phyloP scores from a whole-genome alignment of 2,329 filamentous ascomycete species.

The Graphiopsis chlorocephala region DNA sequence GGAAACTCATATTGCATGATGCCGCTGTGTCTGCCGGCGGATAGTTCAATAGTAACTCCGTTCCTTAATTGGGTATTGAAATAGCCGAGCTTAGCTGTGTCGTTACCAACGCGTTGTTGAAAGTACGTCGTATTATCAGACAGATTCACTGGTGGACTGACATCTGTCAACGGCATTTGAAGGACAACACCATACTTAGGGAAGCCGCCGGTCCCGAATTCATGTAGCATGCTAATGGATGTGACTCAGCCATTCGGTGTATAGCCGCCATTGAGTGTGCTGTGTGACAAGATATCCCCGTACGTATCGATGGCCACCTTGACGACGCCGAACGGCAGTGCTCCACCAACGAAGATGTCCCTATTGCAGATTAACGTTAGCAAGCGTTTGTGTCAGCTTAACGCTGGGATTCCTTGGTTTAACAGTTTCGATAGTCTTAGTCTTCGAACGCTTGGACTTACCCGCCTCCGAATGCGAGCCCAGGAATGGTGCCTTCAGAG shows the following conservation, averaged over 20 bases:
- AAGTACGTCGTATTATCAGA: constrained; percentile 42
- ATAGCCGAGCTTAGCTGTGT: constrained; percentile 56
- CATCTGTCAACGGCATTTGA: constrained; percentile 50
- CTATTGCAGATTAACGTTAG: not conserved
- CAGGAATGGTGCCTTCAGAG: constrained; percentile 45
- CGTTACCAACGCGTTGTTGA: constrained; percentile 35
- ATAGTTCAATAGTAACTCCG: constrained; percentile 57
- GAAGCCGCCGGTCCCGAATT: constrained; percentile 63
- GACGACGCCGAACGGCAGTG: constrained; percentile 43
- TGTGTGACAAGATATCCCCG: constrained; percentile 31
- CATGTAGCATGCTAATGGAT: constrained; percentile 47
- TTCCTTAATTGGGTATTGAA: constrained; percentile 58
- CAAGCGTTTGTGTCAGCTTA: not conserved
- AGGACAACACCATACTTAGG: constrained; percentile 67
- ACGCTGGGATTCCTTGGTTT: not conserved
- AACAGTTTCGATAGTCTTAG: not conserved
- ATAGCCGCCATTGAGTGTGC: constrained; percentile 45
- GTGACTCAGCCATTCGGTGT: constrained; percentile 32
- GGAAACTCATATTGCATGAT: constrained; percentile 63
- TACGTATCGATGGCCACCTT: constrained; percentile 45
- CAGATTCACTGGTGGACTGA: constrained; percentile 36
- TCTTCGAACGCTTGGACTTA: not conserved
- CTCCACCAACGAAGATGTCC: constrained; percentile 44
- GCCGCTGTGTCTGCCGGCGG: constrained; percentile 56
- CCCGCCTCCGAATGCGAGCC: constrained; percentile 44